These are phyloP conservation scores for Rostrohypoxylon terebratum DNA, from an alignment of 495 filamentous ascomycete genomes.

Conservation along the genomic window DNA sequence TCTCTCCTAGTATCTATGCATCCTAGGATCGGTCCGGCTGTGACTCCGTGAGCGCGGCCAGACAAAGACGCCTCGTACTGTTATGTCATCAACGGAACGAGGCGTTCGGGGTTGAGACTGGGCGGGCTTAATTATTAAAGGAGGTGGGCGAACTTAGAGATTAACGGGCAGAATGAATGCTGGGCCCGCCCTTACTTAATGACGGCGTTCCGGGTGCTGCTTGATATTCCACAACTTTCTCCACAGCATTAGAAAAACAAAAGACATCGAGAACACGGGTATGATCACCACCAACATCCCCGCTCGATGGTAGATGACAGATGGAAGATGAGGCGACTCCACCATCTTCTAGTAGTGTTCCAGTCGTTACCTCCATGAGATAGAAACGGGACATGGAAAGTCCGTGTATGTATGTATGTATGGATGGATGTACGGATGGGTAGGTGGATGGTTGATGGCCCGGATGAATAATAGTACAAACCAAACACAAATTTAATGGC, in stretches of 20 bases:
- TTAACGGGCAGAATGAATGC: slow-evolving; percentile 22
- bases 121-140: slow-evolving; percentile 4
- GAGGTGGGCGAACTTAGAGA: background rate
- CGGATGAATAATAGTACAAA: background rate
- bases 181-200: slow-evolving; percentile 1
- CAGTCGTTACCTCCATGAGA: slow-evolving; percentile 12
- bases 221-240: background rate
- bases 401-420: background rate
- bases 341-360: slow-evolving; percentile 17
- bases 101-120: slow-evolving; percentile 10
- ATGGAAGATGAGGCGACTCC: slow-evolving; percentile 22
- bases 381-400: background rate
- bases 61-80: slow-evolving; percentile 1
- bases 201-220: slow-evolving; percentile 26
- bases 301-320: background rate
- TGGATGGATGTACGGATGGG: too few relatives aligned
- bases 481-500: slow-evolving; percentile 20
- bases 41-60: background rate
- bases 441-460: background rate
- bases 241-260: background rate
- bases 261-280: background rate
- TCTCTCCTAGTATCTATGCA: slow-evolving; percentile 1
- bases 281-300: too few relatives aligned
- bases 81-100: background rate
- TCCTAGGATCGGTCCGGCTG: background rate